Percentiles rank a stretch among this genome's conserved stretches.
These are phyloP conservation scores for Cryptococcus sp. DNA, from an alignment of 1,284 basidiomycete species.

Conservation along the genomic window DNA sequence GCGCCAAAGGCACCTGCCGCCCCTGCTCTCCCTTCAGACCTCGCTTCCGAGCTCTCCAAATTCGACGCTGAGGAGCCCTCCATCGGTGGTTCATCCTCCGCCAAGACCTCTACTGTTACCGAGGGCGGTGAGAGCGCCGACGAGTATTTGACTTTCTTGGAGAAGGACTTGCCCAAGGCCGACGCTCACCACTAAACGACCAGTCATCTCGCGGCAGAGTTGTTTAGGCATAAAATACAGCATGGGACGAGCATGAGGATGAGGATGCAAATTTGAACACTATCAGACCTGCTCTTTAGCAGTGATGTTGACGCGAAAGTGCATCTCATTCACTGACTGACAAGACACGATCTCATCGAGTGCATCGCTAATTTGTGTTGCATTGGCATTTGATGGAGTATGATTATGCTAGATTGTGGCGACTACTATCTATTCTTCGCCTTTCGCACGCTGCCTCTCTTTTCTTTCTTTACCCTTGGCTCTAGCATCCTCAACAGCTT, in stretches of 20 bases:
- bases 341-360: too few relatives aligned
- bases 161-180: conserved; percentile 61
- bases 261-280: conserved; percentile 1
- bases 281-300: too few relatives aligned
- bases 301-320: too few relatives aligned
- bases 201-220: neutral
- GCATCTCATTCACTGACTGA: too few relatives aligned
- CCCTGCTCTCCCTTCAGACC: conserved; percentile 71
- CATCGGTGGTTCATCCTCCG: conserved; percentile 54
- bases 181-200: conserved; percentile 57
- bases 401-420: neutral
- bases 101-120: conserved; percentile 38
- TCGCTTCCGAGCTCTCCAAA: conserved; percentile 75
- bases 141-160: conserved; percentile 59
- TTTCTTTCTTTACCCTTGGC: conserved; percentile 39
- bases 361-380: too few relatives aligned
- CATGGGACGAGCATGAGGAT: neutral
- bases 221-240: conserved; percentile 2
- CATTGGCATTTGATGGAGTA: too few relatives aligned
- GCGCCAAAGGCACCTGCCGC: conserved; percentile 67
- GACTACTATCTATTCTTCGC: conserved; percentile 23
- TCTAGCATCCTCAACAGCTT: conserved; percentile 27
- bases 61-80: conserved; percentile 77
- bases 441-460: conserved; percentile 46
- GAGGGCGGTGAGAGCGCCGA: conserved; percentile 59